Evolutionary conservation across 305 asterid genomes (phyloP).

Genomic region (Nicotiana rustica): DNA sequence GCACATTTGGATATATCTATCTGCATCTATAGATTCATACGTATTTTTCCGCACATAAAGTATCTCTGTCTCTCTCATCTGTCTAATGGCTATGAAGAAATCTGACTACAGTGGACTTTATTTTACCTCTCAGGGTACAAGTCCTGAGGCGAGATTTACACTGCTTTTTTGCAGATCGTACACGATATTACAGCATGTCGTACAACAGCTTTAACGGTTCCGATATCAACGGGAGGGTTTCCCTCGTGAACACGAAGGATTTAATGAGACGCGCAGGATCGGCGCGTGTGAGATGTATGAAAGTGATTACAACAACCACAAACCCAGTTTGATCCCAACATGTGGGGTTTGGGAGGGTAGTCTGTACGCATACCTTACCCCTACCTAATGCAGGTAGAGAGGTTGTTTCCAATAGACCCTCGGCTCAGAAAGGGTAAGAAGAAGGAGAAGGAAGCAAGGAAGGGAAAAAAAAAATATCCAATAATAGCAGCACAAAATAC

Average conservation of each 20-base stretch:
- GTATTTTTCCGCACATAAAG: slow-evolving; percentile 22
- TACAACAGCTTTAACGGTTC: neutral
- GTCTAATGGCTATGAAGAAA: slow-evolving; percentile 6
- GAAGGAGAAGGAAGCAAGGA: too few relatives aligned
- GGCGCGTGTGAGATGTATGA: neutral
- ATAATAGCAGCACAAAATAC: too few relatives aligned
- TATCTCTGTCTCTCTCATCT: slow-evolving; percentile 19
- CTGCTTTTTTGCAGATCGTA: neutral
- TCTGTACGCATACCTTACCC: too few relatives aligned
- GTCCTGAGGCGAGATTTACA: neutral
- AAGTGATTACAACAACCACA: neutral
- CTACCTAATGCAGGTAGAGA: too few relatives aligned
- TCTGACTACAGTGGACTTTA: slow-evolving; percentile 15
- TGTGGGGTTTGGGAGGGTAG: too few relatives aligned
- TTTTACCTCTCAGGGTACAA: slow-evolving; percentile 13
- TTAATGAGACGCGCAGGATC: neutral
- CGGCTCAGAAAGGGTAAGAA: too few relatives aligned
- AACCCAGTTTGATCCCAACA: too few relatives aligned
- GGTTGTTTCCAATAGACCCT: too few relatives aligned
- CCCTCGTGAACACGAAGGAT: neutral
- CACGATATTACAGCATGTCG: neutral
- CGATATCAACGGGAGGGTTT: neutral
- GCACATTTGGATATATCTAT: neutral
- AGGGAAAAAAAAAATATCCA: too few relatives aligned
- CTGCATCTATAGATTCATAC: slow-evolving; percentile 23